phyloP scores from a whole-genome alignment of 805 yeast species.

The Starmerella vaccinii region DNA sequence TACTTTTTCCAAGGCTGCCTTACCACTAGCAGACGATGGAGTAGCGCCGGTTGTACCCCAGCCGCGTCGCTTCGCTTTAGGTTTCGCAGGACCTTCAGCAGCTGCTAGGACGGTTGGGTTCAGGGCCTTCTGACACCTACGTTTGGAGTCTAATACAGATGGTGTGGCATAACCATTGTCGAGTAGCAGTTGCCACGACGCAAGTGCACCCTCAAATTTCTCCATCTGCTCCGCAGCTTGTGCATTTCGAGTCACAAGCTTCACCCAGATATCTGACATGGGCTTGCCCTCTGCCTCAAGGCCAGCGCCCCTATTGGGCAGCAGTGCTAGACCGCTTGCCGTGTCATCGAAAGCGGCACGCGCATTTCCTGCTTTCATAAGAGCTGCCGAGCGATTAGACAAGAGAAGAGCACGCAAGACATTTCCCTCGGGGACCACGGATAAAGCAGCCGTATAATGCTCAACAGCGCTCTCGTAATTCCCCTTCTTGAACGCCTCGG shows the following conservation, averaged over 20 bases:
- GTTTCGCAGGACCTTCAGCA: conserved; percentile 20
- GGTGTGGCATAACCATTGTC: conserved; percentile 58
- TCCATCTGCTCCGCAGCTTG: conserved; percentile 79
- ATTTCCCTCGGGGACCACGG: conserved; percentile 53
- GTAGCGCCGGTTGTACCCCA: conserved; percentile 24
- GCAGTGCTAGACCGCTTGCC: conserved; percentile 39
- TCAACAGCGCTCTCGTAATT: conserved; percentile 60
- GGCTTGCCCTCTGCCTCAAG: conserved; percentile 41
- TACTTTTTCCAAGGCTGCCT: conserved; percentile 44
- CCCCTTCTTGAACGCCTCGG: conserved; percentile 63
- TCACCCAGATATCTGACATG: conserved; percentile 62
- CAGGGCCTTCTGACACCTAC: conserved; percentile 60
- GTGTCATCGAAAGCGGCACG: conserved; percentile 41
- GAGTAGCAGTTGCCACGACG: conserved; percentile 50
- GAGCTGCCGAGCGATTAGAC: conserved; percentile 66
- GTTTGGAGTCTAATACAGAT: conserved; percentile 63
- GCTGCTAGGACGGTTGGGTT: conserved; percentile 41
- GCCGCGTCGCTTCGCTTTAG: conserved; percentile 20
- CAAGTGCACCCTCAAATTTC: conserved; percentile 52
- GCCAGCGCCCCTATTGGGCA: conserved; percentile 25
- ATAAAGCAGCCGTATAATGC: conserved; percentile 48
- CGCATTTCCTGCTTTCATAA: conserved; percentile 60
- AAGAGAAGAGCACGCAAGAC: conserved; percentile 53
- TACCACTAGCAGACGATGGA: conserved; percentile 29
- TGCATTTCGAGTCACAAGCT: conserved; percentile 59